A percentile compares a stretch with the other conserved stretches of the same genome.
These are phyloP conservation scores for Monilinia fructigena DNA, from an alignment of 2,329 filamentous ascomycete species.

Conservation along the genomic window DNA sequence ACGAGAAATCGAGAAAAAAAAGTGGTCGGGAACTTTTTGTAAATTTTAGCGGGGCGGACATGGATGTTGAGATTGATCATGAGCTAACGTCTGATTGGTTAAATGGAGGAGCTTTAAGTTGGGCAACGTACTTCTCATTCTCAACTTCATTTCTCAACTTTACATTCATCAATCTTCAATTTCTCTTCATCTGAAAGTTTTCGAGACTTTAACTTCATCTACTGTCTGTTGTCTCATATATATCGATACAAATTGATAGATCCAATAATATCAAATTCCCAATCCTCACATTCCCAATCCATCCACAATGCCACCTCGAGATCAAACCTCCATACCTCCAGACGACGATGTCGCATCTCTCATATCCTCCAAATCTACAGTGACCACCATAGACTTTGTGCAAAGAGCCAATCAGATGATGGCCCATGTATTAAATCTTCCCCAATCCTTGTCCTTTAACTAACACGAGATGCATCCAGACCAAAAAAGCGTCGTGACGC, in stretches of 20 bases:
- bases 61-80: background rate
- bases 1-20: conserved; percentile 22
- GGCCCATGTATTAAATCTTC: background rate
- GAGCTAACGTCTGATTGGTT: conserved; percentile 13
- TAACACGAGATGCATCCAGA: conserved; percentile 26
- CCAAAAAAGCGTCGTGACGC: conserved; percentile 33
- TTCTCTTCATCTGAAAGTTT: background rate
- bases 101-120: background rate
- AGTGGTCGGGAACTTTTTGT: conserved; percentile 23
- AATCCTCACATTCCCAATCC: background rate
- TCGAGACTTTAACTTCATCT: background rate
- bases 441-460: background rate
- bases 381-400: background rate
- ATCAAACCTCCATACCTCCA: background rate
- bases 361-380: background rate
- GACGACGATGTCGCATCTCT: conserved; percentile 1
- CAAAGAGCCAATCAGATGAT: conserved; percentile 14
- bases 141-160: background rate
- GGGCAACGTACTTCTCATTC: background rate
- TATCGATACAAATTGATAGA: background rate
- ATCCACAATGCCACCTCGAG: conserved; percentile 1
- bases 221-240: no score
- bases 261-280: background rate
- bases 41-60: conserved; percentile 18
- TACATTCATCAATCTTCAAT: background rate